Conservation (phyloP, 306 rosid genomes). For the Erythrophleum fordii region DNA sequence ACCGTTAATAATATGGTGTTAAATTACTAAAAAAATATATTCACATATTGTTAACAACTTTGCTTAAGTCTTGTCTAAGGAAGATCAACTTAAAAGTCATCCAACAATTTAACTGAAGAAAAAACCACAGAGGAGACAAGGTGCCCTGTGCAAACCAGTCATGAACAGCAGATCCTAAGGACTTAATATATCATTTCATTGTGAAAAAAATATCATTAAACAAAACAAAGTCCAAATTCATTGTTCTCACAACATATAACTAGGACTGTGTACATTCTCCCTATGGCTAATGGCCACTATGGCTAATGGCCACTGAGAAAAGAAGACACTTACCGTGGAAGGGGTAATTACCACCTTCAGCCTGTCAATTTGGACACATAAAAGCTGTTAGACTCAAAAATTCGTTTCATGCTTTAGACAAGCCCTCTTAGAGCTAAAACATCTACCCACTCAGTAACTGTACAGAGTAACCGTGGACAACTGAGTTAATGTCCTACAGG, state of each 20-base stretch:
- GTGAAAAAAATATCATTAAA: neutral
- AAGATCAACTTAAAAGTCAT: no score
- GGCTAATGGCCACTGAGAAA: conserved; percentile 49
- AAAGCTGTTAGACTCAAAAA: conserved; percentile 70
- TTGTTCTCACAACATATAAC: conserved; percentile 35
- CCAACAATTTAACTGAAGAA: no score
- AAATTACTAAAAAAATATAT: no score
- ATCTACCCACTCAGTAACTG: conserved; percentile 86
- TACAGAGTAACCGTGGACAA: conserved; percentile 65
- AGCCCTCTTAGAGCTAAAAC: conserved; percentile 53
- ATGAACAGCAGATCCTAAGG: neutral
- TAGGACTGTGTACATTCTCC: conserved; percentile 39
- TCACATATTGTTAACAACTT: no score
- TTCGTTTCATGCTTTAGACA: conserved; percentile 52
- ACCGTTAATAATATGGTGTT: neutral
- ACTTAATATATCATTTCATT: neutral
- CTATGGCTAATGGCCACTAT: conserved; percentile 37
- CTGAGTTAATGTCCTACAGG: conserved; percentile 47
- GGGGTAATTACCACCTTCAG: conserved; percentile 48
- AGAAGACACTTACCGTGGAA: conserved; percentile 41
- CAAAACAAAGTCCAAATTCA: conserved; percentile 44
- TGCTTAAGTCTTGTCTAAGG: no score
- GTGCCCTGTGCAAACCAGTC: no score
- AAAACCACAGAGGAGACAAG: no score
- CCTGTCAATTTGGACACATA: conserved; percentile 52